phyloP scores from a whole-genome alignment of 768 basidiomycete genomes.

The Pulveroboletus sp. region DNA sequence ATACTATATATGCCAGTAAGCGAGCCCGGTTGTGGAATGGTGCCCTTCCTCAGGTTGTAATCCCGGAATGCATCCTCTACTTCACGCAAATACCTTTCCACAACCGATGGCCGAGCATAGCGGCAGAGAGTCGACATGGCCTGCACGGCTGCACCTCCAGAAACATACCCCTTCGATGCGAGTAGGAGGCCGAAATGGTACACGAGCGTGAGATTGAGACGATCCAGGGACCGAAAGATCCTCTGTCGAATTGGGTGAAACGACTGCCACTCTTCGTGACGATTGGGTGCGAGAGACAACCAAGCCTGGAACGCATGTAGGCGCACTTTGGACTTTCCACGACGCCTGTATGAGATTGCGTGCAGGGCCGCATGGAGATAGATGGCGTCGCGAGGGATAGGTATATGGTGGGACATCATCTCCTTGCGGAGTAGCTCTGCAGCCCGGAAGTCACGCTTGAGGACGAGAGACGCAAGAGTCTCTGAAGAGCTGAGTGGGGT shows the following conservation, averaged over 20 bases:
- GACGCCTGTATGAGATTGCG: slow-evolving; percentile 21
- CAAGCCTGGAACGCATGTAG: slow-evolving; percentile 34
- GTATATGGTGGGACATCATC: slow-evolving; percentile 33
- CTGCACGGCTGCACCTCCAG: slow-evolving; percentile 14
- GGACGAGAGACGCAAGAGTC: slow-evolving; percentile 22
- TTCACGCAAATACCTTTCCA: slow-evolving; percentile 36
- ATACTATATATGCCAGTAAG: slow-evolving; percentile 28
- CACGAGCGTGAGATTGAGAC: slow-evolving; percentile 34
- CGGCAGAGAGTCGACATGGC: slow-evolving; percentile 40
- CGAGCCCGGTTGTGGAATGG: slow-evolving; percentile 2
- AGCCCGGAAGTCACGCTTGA: slow-evolving; percentile 14
- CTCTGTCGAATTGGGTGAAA: slow-evolving; percentile 31
- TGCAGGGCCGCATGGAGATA: slow-evolving; percentile 38
- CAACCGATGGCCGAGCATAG: slow-evolving; percentile 34
- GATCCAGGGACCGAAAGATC: slow-evolving; percentile 27
- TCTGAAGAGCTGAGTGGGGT: slow-evolving; percentile 24
- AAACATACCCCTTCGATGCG: slow-evolving; percentile 44
- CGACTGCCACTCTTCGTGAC: slow-evolving; percentile 10
- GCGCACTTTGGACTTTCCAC: slow-evolving; percentile 17
- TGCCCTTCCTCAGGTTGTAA: slow-evolving; percentile 5
- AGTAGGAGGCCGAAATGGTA: slow-evolving; percentile 40
- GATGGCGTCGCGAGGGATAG: slow-evolving; percentile 32
- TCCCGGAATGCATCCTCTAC: slow-evolving; percentile 16
- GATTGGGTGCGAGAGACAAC: slow-evolving; percentile 41
- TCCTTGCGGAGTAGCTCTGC: slow-evolving; percentile 38